Evolutionary conservation across 768 basidiomycete genomes (phyloP), one percentile per base, ranked within the genome.

Genomic region (Lepiota venenata): DNA sequence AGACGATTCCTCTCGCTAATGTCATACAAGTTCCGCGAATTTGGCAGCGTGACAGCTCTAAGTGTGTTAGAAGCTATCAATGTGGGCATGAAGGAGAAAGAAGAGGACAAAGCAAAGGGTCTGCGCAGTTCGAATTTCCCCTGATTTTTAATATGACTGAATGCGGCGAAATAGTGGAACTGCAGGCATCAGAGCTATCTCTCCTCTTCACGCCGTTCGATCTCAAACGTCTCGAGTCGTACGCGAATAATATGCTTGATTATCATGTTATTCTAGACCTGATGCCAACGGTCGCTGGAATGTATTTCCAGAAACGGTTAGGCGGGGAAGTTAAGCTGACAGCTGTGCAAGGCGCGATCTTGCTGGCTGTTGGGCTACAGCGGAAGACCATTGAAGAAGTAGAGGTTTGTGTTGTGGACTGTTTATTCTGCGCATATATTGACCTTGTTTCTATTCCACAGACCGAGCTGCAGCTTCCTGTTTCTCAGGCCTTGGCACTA

Each of bases 211-310:
- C 92, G 0, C 93, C 97, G 0, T 98, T 96, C 67, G 97, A 98
- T 69, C 78, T 98, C 61, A 98, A 98, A 68, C 87, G 97, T 1
- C 79, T 99, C 12, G 90, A 95, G 61, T 91, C 96, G 4, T 99
- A 99, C 60, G 89, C 93, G 0, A 94, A 97, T 68, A 93, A 93
- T 65, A 87, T 89, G 83, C 79, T 98, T 39, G 97, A 98, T 69
- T 98, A 96, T 63, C 97, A 98, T 65, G 93, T 96, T 61, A 82
- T 98, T 53, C 78, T 98, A 38, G 97, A 99, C 68, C 77, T 98
- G 21, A 77, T 99, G 14, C 96, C 97, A 0, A 80, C 75, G 0
- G 71, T 93, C 36, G 84, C 93, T 2, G 71, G 79, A n/a, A 75
- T 98, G 12, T 96, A 88, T 72, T 99, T 98, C 68, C 84, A 92